These are phyloP conservation scores for Dryas alaskensis DNA, from an alignment of 306 rosid species.

Conservation along the genomic window DNA sequence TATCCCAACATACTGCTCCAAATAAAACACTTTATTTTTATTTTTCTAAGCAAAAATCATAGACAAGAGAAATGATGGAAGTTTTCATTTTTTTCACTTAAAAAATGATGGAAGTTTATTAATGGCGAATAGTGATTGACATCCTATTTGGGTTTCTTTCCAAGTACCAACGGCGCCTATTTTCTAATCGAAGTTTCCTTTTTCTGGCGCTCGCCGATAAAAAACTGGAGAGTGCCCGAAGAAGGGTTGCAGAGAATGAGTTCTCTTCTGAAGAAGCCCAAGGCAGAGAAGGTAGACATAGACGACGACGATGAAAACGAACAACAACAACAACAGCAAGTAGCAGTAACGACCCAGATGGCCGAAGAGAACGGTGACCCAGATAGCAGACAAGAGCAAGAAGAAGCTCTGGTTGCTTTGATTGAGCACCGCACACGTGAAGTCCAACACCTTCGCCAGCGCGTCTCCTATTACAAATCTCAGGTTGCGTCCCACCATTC, in stretches of 20 bases:
- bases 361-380: conserved; percentile 9
- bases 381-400: conserved; percentile 49
- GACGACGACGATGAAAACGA: conserved; percentile 8
- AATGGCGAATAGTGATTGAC: too few relatives aligned
- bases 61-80: too few relatives aligned
- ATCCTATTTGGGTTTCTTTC: background rate
- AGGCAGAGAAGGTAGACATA: background rate
- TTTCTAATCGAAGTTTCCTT: background rate
- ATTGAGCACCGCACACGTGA: conserved; percentile 80
- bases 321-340: background rate
- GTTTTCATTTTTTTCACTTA: too few relatives aligned
- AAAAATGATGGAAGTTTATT: too few relatives aligned
- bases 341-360: background rate
- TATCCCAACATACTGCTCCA: too few relatives aligned
- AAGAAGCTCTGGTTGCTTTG: conserved; percentile 76
- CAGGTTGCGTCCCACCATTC: conserved; percentile 47
- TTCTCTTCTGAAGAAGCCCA: conserved; percentile 7
- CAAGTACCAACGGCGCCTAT: background rate
- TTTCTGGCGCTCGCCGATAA: background rate
- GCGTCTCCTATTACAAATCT: conserved; percentile 56
- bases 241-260: background rate
- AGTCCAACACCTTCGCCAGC: conserved; percentile 58
- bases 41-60: too few relatives aligned
- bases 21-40: too few relatives aligned
- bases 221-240: background rate